Percentiles rank a stretch among this genome's conserved stretches.
These are phyloP conservation scores for Murraya koenigii DNA, from an alignment of 345 rosid genomes.

Conservation along the genomic window DNA sequence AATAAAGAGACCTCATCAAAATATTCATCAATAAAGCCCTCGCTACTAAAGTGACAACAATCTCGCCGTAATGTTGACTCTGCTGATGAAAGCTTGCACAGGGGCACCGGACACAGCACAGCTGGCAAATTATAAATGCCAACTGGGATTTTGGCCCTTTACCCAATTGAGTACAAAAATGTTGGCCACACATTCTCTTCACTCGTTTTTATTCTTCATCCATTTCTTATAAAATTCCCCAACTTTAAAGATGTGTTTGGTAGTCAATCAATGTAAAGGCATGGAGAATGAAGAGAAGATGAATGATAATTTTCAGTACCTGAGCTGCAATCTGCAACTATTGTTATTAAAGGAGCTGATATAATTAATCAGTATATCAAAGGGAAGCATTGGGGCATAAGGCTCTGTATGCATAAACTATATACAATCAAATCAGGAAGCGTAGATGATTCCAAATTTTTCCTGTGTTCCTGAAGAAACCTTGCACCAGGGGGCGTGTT, in stretches of 20 bases:
- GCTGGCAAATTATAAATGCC: conserved; percentile 24
- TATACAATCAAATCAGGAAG: conserved; percentile 27
- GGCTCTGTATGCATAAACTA: conserved; percentile 21
- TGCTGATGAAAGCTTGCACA: neutral
- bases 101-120: neutral
- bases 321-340: conserved; percentile 21
- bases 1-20: too few species aligned
- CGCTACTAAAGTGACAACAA: too few species aligned
- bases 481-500: conserved; percentile 9
- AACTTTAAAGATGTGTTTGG: too few species aligned
- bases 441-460: neutral
- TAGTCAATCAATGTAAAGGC: neutral
- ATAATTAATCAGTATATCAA: conserved; percentile 19
- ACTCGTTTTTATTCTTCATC: neutral
- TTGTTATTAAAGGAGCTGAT: conserved; percentile 18
- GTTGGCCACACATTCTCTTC: neutral
- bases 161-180: neutral
- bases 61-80: conserved; percentile 12
- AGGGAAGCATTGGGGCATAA: conserved; percentile 19
- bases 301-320: conserved; percentile 2
- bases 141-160: conserved; percentile 4
- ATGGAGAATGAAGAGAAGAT: neutral
- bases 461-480: neutral
- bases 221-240: neutral
- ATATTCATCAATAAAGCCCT: too few species aligned